Base-by-base conservation (phyloP, 805 yeast genomes). In the Candida argentea region DNA sequence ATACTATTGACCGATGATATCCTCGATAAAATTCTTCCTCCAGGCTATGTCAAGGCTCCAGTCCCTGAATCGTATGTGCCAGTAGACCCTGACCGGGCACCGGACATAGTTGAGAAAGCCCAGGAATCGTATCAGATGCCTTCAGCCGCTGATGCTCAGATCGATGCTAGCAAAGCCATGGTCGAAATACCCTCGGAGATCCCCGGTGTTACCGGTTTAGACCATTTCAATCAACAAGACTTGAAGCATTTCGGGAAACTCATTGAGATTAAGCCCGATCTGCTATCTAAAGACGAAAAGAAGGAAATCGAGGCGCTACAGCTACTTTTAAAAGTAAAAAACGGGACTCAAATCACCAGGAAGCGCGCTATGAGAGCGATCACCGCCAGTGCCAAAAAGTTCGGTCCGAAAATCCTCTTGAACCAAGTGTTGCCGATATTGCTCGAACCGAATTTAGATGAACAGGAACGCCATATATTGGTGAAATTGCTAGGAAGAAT, bases 401-500 rank as follows among this genome's bases (percentile, higher is more conserved):
- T 76, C 40, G 95, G 95, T 0, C 78, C 95, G 0, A 67, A 71
- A 26, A 44, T 73, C 0, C 49, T 87, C 10, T 77, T 87, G 41
- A 69, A 73, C 32, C 76, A 73, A 34, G 62, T 84, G n/a, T 56
- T 87, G 10, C 94, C 95, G 0, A 52, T 89, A 15, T 53, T 87
- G 24, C 56, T 79, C 46, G 95, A 84, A 36, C 73, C 73, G 22
- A 51, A 70, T 3, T 52, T 86, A 16, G 89, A 77, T 38, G 91
- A 82, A 26, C 81, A 75, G 38, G 96, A 89, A 49, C 66, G 94
- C 11, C 93, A 84, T 55, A 49, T 85, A 8, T 57, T 89, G 31
- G 80, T 85, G 9, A 87, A 86, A 48, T 70, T 83, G 6, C 55
- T 82, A 9, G 84, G 76, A 20, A 58, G 95, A 20, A 60, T 84